A percentile compares a stretch with the other conserved stretches of the same genome.
These are phyloP conservation scores for Zancudomyces culisetae DNA, from an alignment of 371 early-diverging fungal genomes.

Conservation along the genomic window DNA sequence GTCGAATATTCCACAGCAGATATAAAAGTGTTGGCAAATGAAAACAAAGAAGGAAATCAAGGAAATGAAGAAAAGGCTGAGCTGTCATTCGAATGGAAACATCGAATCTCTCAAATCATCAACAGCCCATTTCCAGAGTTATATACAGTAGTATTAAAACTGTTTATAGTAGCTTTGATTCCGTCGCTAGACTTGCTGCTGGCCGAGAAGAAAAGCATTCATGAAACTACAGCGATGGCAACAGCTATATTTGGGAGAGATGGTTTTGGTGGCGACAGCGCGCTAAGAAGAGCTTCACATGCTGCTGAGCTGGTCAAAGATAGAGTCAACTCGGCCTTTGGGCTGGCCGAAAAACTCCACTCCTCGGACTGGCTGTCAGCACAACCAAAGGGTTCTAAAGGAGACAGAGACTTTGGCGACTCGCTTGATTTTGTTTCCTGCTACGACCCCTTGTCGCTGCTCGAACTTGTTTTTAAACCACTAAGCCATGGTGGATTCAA, in stretches of 20 bases:
- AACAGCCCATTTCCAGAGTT: neutral
- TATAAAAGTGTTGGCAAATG: too few species aligned
- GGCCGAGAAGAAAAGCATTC: neutral
- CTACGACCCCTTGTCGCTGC: neutral
- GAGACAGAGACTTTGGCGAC: neutral
- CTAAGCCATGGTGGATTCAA: neutral
- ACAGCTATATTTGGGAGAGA: too few species aligned
- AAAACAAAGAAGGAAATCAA: neutral
- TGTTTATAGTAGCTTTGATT: neutral
- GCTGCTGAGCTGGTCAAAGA: neutral
- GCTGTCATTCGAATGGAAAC: neutral
- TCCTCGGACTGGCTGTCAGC: too few species aligned
- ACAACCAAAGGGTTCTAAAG: too few species aligned
- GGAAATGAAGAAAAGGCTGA: neutral
- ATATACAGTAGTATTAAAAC: neutral
- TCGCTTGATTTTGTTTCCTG: too few species aligned
- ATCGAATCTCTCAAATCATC: too few species aligned
- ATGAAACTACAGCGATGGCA: too few species aligned
- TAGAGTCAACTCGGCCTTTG: neutral
- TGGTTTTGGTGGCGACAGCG: neutral
- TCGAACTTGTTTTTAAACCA: neutral
- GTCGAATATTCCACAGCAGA: neutral
- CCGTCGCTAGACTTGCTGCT: neutral
- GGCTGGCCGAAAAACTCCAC: neutral
- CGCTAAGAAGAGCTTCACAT: neutral